Conservation (phyloP, 176 grass and related monocot genomes). For the Elymus sibiricus region DNA sequence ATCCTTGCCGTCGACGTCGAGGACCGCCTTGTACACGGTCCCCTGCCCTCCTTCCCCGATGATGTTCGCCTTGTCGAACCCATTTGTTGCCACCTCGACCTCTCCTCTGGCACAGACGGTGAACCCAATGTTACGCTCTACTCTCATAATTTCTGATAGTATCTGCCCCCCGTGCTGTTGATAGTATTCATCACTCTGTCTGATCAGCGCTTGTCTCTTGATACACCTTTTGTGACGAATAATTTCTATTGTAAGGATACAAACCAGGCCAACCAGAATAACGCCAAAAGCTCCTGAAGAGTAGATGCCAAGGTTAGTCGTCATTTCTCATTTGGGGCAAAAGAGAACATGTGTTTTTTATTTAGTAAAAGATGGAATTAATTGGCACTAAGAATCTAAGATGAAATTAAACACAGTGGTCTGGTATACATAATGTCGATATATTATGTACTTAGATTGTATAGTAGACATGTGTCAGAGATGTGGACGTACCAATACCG, state of each 20-base stretch:
- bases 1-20: background rate
- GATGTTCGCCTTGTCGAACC: constrained; percentile 20
- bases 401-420: too few species aligned
- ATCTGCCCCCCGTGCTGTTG: background rate
- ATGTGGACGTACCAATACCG: background rate
- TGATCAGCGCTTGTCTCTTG: background rate
- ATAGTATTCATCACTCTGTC: background rate
- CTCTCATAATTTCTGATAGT: background rate
- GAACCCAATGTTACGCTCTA: background rate
- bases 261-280: background rate
- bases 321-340: background rate
- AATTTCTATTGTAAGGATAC: background rate
- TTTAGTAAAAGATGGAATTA: background rate
- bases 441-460: background rate
- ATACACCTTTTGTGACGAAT: background rate
- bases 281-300: background rate
- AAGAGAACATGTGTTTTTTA: background rate
- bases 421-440: too few species aligned
- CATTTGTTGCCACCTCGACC: constrained; percentile 25
- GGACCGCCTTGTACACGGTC: constrained; percentile 36
- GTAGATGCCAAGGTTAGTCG: background rate
- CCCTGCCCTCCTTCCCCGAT: constrained; percentile 41
- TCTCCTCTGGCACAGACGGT: constrained; percentile 19
- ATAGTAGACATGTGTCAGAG: background rate
- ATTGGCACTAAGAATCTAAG: too few species aligned